Conservation (phyloP, 495 filamentous ascomycete genomes). For the Letharia columbiana region DNA sequence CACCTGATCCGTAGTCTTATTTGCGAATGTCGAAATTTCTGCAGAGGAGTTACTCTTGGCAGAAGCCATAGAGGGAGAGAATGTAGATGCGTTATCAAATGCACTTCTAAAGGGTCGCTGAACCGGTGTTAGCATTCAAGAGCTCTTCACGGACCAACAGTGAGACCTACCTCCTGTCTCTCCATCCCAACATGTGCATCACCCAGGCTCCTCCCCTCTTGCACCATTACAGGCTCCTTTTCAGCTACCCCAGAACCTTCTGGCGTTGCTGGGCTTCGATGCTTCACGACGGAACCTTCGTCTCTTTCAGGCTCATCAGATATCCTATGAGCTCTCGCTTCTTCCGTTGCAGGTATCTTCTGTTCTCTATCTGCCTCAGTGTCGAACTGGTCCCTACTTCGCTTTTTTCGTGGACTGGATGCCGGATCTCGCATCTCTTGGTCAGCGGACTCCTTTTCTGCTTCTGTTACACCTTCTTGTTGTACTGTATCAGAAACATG, state of each 20-base stretch:
- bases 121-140: neutral
- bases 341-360: constrained; percentile 26
- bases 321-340: constrained; percentile 24
- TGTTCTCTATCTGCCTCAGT: constrained; percentile 31
- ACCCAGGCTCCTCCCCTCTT: neutral
- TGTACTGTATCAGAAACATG: neutral
- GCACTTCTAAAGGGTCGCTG: constrained; percentile 34
- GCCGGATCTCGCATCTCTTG: constrained; percentile 24
- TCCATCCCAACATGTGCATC: neutral
- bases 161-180: neutral
- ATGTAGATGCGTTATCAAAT: constrained; percentile 45
- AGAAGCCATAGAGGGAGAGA: constrained; percentile 38
- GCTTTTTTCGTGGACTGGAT: constrained; percentile 41
- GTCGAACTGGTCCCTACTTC: constrained; percentile 46
- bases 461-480: neutral
- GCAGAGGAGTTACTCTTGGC: constrained; percentile 20
- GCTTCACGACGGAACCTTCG: neutral
- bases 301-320: constrained; percentile 24
- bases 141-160: neutral
- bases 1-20: constrained; percentile 20
- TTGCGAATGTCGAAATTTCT: constrained; percentile 22
- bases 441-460: constrained; percentile 2
- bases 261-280: neutral
- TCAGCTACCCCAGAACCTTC: neutral
- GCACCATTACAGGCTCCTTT: neutral